Base-by-base conservation (phyloP, 1,284 basidiomycete genomes). In the Apiotrichum montevideense region DNA sequence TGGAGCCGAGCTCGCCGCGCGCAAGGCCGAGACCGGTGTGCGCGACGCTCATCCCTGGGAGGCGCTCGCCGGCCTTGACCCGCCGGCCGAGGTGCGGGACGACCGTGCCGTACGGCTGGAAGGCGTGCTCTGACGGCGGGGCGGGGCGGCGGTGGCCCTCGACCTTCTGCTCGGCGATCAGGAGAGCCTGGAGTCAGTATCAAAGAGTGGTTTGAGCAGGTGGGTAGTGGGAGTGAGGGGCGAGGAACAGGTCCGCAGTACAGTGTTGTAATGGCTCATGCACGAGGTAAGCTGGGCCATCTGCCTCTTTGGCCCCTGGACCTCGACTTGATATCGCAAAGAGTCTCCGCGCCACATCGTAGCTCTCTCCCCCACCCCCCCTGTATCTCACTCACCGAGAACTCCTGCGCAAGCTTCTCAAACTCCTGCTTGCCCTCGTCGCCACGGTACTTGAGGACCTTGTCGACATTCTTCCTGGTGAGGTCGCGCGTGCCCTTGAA, bases 371-470 rank as follows among this genome's bases (percentile, higher is more conserved):
- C 21, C 21, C 21, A 21, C 21, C 21, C 21, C 21, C 21, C 21
- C 21, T 21, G 21, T 21, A 21, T 21, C 21, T 21, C 6, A 51
- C 78, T 64, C 63, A 80, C 79, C 41, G 71, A 71, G 61, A 72
- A 77, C 37, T 73, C 68, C 34, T 62, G 64, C 3, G 78, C 76
- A 54, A 72, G 72, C 7, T 47, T 55, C 39, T 69, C 68, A 53
- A 80, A 76, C 56, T 66, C 64, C 52, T 55, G 58, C 42, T 66
- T 63, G 5, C 70, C 77, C 21, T 72, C 63, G 35, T 71, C 67
- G 4, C 62, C 63, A 32, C 76, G 64, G 59, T 67, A 79, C 64
- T 68, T 73, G 52, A 80, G 65, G 13, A 75, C 72, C 65, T 77
- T 76, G 40, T 65, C 63, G 43, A 58, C 43, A 1, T 45, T 34